Evolutionary conservation across 129 eudicot species (phyloP), one percentile per base, ranked within the genome.

Genomic region (Glebionis coronaria): DNA sequence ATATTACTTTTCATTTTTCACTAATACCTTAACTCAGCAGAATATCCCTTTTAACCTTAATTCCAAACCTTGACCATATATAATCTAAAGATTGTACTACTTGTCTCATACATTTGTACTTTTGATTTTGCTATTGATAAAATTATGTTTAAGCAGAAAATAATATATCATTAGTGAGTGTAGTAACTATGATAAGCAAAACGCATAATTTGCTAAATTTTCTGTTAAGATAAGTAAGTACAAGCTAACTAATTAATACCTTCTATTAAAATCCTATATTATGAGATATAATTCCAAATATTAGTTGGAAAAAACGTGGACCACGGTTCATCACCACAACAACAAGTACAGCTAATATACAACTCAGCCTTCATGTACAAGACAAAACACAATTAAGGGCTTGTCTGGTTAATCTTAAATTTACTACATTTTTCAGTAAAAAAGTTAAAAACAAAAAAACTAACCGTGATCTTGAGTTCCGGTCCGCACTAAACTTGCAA

Each of bases 401-500:
- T 8, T 31, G 40, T 31, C 7, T 31, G 9, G 9, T 31, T 31
- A 31, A 31, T 31, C n/a, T n/a, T n/a, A n/a, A n/a, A n/a, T n/a
- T n/a, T n/a, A n/a, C n/a, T 23, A 23, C 25, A 23, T 23, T 23
- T 23, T 23, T 23, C 25, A 23, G 25, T 23, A 1, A 23, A 2
- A 23, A 23, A 23, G n/a, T n/a, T n/a, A n/a, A n/a, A n/a, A n/a
- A 29, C 0, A 55, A 87, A 71, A 44, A 83, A 7, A 56, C 94
- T 82, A 60, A 92, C 96, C 98, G 85, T 21, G 98, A 85, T 80
- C 98, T 74, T 18, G 88, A 70, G 75, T 80, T 92, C 76, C 95
- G 84, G 72, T 88, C 91, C 49, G 96, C 91, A 65, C 84, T 88
- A 59, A 92, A 92, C 77, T 92, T 92, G 77, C 98, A 92, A 67